Evolutionary conservation across 2,329 filamentous ascomycete species (phyloP), one percentile per base, ranked within the genome.

Genomic region (Rutstroemia sp.): DNA sequence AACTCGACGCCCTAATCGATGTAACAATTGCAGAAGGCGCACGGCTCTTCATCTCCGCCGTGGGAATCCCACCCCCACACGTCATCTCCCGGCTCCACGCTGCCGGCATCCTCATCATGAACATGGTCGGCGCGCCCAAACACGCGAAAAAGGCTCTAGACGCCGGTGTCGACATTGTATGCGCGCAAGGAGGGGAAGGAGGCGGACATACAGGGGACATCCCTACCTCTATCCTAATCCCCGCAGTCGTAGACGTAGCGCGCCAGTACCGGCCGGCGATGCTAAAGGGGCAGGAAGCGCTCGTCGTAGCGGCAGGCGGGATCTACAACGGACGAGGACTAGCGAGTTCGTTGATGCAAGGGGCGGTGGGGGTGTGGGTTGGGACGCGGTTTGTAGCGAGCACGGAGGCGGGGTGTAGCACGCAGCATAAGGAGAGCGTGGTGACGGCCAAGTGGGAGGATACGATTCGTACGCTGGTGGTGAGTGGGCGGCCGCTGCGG

Each of bases 51-150:
- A 90, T 96, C 44, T 84, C 79, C 52, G 92, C 92, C 1, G 91
- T 96, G 0, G 92, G 92, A 8, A 87, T 96, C 21, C 92, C 92
- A 16, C 89, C 92, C 0, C 75, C 76, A 47, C 72, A 76, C 57
- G 82, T 92, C 4, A 87, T 96, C 57, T 83, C 89, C 63, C 75
- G 83, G 47, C 77, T 97, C 46, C 92, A 97, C 68, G 78, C 79
- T 8, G 86, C 87, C 0, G 88, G 88, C 0, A 88, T 97, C 42
- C 69, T 95, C 58, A 79, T 96, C 38, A 96, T 96, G 91, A 96
- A 96, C 71, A 96, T 96, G 92, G 91, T 96, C 19, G 92, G 92
- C 0, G 88, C 92, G 65, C 92, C 92, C 2, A 90, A 87, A 70
- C 92, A 97, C 71, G 92, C 92, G 0, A 81, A 86, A 70, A 96